A percentile compares a stretch with the other conserved stretches of the same genome.
These are phyloP conservation scores for Alloascoidea hylecoeti DNA, from an alignment of 805 yeast genomes.

Conservation along the genomic window DNA sequence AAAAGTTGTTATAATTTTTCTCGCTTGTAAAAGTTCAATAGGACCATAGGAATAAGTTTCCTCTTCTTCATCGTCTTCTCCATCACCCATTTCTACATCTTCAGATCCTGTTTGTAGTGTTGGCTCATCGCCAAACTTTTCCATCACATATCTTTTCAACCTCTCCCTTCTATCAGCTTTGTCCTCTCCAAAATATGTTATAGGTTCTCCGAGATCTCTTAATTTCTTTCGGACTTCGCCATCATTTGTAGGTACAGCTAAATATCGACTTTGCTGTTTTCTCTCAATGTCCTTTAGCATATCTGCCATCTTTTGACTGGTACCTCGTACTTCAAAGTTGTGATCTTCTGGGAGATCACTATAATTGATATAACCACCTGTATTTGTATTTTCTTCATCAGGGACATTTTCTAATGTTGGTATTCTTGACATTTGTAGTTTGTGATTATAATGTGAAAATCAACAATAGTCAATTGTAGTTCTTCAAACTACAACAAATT, in stretches of 20 bases:
- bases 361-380: too few species aligned
- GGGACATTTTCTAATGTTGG: too few species aligned
- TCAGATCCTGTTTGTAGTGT: constrained; percentile 10
- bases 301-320: too few species aligned
- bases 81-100: constrained; percentile 19
- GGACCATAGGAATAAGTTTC: constrained; percentile 81
- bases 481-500: too few species aligned
- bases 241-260: constrained; percentile 50
- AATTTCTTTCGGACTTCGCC: constrained; percentile 40
- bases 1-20: constrained; percentile 34
- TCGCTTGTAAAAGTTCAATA: constrained; percentile 30
- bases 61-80: constrained; percentile 44
- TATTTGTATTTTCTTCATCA: too few species aligned
- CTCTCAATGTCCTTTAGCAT: neutral
- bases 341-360: too few species aligned
- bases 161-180: constrained; percentile 46
- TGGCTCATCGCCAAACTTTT: constrained; percentile 10
- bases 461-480: too few species aligned
- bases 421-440: too few species aligned
- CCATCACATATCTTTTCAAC: constrained; percentile 29
- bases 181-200: constrained; percentile 43
- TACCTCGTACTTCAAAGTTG: too few species aligned
- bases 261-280: constrained; percentile 1
- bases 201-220: constrained; percentile 39
- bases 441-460: too few species aligned